Evolutionary conservation across 345 rosid species (phyloP), one percentile per base, ranked within the genome.

Genomic region (Turnera subulata): DNA sequence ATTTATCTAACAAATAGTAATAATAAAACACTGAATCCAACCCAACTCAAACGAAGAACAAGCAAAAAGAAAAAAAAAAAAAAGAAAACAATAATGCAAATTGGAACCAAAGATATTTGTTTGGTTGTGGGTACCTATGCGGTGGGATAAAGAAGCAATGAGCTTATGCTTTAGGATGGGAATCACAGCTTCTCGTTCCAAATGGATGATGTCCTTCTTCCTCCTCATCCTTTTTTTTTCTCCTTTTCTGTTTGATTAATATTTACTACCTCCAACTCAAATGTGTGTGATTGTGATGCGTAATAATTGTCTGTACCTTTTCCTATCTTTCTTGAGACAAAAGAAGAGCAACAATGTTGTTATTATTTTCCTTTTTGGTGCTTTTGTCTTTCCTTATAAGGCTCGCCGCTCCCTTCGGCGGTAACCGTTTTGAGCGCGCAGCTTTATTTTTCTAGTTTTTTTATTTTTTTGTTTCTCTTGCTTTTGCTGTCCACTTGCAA

Each of bases 101-200:
- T 17, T 21, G 15, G 16, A 43, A 37, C 44, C 39, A 24, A 60
- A n/a, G n/a, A n/a, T n/a, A n/a, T n/a, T n/a, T n/a, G n/a, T n/a
- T n/a, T n/a, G n/a, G n/a, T n/a, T n/a, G n/a, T 18, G 15, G 5
- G 5, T 62, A 67, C 91, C 86, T 38, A 80, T 59, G 76, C 69
- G 78, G 33, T 59, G 57, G 53, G 85, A 55, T 64, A 87, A 69
- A 50, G 81, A 64, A 44, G 60, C 50, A 58, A 82, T 58, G 56
- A 88, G 75, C 69, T 67, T 76, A 50, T 68, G 82, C 61, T 85
- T 88, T 62, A 88, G 72, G 58, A 83, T 65, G 46, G 90, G 86
- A 64, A 85, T 88, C 37, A 88, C 93, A 22, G 93, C 78, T 76
- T 85, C 93, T 59, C 78, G 71, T 65, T 85, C 93, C 56, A 88